Evolutionary conservation across 208 protist genomes (phyloP).

Genomic region (Kentomonas sorsogonicus): DNA sequence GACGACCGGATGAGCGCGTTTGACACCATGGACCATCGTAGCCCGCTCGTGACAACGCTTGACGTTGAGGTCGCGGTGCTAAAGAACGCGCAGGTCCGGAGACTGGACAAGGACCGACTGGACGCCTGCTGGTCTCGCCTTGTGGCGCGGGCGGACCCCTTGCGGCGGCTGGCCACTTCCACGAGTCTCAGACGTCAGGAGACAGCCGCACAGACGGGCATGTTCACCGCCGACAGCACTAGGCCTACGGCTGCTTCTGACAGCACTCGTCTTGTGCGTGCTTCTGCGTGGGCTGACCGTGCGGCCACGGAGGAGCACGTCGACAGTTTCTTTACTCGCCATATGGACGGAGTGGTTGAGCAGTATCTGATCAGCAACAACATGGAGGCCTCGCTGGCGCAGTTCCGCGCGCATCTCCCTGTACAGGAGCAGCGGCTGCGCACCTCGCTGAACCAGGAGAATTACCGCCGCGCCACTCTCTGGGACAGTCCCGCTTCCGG

Average conservation of each 20-base stretch:
- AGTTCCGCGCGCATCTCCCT: slow-evolving; percentile 34
- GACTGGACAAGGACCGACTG: no score
- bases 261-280: no score
- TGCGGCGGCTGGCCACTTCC: no score
- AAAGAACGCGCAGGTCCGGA: no score
- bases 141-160: no score
- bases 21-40: slow-evolving; percentile 30
- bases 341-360: slow-evolving; percentile 46
- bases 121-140: no score
- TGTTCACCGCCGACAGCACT: no score
- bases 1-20: no score
- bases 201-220: no score
- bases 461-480: slow-evolving; percentile 13
- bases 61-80: slow-evolving; percentile 35
- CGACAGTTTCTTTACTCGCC: slow-evolving; percentile 17
- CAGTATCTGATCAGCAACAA: slow-evolving; percentile 30
- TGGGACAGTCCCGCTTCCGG: background rate
- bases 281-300: no score
- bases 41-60: slow-evolving; percentile 25
- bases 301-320: background rate
- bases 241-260: no score
- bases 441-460: slow-evolving; percentile 12
- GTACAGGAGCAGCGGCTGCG: slow-evolving; percentile 39
- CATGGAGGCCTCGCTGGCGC: slow-evolving; percentile 27
- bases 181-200: no score